phyloP scores from a whole-genome alignment of 2,329 filamentous ascomycete genomes.

The Paracoccidioides brasiliensis region DNA sequence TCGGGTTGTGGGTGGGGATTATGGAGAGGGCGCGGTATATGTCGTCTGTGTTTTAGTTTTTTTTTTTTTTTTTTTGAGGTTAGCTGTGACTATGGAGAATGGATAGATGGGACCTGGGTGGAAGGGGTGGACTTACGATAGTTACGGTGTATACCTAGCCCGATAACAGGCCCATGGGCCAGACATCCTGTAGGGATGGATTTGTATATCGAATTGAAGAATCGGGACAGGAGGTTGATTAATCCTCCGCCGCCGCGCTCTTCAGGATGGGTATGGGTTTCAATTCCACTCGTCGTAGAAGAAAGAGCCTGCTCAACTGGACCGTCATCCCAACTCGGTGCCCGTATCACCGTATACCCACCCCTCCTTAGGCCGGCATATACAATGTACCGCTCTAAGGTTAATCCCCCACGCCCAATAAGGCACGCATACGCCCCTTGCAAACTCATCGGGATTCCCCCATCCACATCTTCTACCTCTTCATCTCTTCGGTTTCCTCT shows the following conservation, averaged over 20 bases:
- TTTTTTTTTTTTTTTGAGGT: constrained; percentile 34
- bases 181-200: constrained; percentile 16
- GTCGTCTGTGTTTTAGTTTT: constrained; percentile 42
- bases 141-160: constrained; percentile 40
- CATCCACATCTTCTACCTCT: constrained; percentile 38
- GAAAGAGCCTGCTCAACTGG: background rate
- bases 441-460: constrained; percentile 71
- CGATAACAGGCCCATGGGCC: constrained; percentile 37
- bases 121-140: constrained; percentile 31
- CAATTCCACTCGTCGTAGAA: background rate
- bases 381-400: constrained; percentile 73
- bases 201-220: constrained; percentile 24
- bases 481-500: constrained; percentile 28
- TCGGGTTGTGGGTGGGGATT: constrained; percentile 41
- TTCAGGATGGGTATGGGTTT: background rate
- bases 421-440: constrained; percentile 82
- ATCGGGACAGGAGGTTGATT: constrained; percentile 19
- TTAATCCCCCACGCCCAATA: constrained; percentile 52
- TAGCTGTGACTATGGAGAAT: background rate
- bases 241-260: constrained; percentile 13
- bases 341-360: constrained; percentile 70
- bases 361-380: constrained; percentile 71
- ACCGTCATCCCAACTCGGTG: constrained; percentile 40
- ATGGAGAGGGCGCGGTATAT: constrained; percentile 67
- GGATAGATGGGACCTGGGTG: background rate